These are phyloP conservation scores for Ophiostoma novo-ulmi DNA, from an alignment of 2,329 filamentous ascomycete genomes.

Conservation along the genomic window DNA sequence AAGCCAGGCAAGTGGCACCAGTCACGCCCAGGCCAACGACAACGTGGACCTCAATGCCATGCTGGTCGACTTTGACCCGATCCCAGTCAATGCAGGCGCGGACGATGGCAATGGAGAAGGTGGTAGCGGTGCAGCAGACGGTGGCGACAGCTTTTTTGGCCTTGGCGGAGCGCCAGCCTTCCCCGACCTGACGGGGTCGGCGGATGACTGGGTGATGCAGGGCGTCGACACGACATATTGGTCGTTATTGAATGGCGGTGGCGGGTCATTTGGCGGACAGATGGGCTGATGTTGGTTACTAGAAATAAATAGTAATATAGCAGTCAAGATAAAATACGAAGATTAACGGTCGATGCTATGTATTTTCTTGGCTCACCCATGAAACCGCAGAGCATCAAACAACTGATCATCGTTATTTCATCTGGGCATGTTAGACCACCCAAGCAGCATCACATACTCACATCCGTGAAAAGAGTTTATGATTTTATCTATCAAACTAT, in stretches of 20 bases:
- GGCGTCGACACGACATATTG: slow-evolving; percentile 30
- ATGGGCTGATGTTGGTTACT: neutral
- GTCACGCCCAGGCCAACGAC: neutral
- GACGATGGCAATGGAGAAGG: neutral
- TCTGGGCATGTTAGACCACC: no score
- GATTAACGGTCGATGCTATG: neutral
- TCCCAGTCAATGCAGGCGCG: slow-evolving; percentile 10
- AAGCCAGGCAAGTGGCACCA: neutral
- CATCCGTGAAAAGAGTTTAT: no score
- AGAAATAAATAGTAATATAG: no score
- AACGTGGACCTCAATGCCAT: slow-evolving; percentile 25
- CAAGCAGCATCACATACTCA: no score
- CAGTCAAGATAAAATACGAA: no score
- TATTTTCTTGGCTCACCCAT: neutral
- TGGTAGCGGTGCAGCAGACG: neutral
- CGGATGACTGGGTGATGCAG: slow-evolving; percentile 29
- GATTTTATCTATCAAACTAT: no score
- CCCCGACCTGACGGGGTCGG: slow-evolving; percentile 29
- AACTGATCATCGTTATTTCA: no score
- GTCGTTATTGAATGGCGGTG: slow-evolving; percentile 28
- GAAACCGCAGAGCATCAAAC: no score
- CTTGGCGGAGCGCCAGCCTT: slow-evolving; percentile 22
- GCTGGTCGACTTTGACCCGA: slow-evolving; percentile 27
- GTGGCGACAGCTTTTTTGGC: slow-evolving; percentile 19
- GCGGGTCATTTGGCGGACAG: slow-evolving; percentile 23